Conservation (phyloP, 2,329 filamentous ascomycete species). For the Monilinia laxa region DNA sequence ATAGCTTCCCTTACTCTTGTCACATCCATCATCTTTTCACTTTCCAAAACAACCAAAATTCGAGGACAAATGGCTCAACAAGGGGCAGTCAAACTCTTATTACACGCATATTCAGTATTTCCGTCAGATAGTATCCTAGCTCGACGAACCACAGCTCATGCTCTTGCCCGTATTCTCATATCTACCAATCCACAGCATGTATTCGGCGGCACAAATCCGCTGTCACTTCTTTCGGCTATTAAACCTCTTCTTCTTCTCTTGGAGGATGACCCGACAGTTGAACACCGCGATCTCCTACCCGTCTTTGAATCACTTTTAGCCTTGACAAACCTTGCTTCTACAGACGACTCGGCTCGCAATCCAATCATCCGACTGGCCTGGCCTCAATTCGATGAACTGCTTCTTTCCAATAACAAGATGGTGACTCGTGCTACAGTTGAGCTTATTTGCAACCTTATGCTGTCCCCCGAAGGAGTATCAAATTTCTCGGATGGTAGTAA, state of each 20-base stretch:
- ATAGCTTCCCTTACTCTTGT: conserved; percentile 69
- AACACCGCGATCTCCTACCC: conserved; percentile 76
- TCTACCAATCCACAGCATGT: conserved; percentile 81
- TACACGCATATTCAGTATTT: conserved; percentile 67
- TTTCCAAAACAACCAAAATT: conserved; percentile 71
- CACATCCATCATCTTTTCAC: conserved; percentile 71
- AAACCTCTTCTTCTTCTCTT: conserved; percentile 77
- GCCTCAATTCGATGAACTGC: conserved; percentile 75
- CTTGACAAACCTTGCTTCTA: conserved; percentile 87
- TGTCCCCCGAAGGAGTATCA: conserved; percentile 62
- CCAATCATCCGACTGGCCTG: conserved; percentile 74
- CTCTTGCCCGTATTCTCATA: conserved; percentile 81
- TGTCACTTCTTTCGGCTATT: conserved; percentile 75
- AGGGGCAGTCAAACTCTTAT: conserved; percentile 83
- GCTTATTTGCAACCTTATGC: conserved; percentile 86
- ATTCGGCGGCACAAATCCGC: conserved; percentile 74
- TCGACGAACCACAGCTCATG: conserved; percentile 68
- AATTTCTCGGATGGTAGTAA: conserved; percentile 67
- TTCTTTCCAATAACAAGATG: conserved; percentile 72
- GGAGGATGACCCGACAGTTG: conserved; percentile 58
- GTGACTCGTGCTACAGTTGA: conserved; percentile 84
- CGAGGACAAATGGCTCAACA: conserved; percentile 85
- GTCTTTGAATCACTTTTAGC: conserved; percentile 89
- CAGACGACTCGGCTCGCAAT: conserved; percentile 61
- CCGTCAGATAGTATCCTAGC: conserved; percentile 50